A percentile compares a stretch with the other conserved stretches of the same genome.
Conservation (phyloP, 768 basidiomycete species). For the Mycena leptocephala region DNA sequence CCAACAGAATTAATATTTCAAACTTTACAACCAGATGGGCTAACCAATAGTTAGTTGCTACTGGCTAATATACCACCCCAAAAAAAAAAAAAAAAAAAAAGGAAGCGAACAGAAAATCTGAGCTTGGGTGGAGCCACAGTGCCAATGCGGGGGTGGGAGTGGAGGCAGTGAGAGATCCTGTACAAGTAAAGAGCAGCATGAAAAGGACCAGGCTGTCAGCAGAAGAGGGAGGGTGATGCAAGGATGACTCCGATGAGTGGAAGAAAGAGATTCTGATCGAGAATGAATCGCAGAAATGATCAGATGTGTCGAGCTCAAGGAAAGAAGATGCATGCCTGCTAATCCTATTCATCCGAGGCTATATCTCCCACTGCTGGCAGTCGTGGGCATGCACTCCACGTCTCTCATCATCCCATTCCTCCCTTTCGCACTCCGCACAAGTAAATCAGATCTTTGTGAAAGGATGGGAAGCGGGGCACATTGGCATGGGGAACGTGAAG, state of each 20-base stretch:
- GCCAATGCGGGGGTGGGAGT: too few relatives aligned
- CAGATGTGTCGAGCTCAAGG: neutral
- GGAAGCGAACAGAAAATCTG: too few relatives aligned
- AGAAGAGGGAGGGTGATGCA: too few relatives aligned
- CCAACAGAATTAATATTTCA: too few relatives aligned
- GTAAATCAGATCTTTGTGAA: neutral
- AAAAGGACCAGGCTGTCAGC: neutral
- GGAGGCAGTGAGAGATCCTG: neutral
- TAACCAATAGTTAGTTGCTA: too few relatives aligned
- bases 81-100: too few relatives aligned
- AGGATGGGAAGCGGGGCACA: neutral
- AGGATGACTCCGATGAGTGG: neutral
- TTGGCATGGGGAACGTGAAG: neutral
- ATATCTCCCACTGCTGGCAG: neutral
- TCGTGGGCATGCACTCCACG: neutral
- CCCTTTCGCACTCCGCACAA: neutral
- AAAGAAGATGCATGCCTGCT: neutral
- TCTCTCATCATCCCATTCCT: neutral
- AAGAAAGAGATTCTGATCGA: neutral
- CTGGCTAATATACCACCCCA: too few relatives aligned
- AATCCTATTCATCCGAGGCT: neutral
- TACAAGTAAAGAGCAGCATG: neutral
- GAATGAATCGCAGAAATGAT: neutral
- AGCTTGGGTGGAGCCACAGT: too few relatives aligned
- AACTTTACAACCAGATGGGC: too few relatives aligned